Base-by-base conservation (phyloP, 768 basidiomycete species). In the Tricholoma sp. region DNA sequence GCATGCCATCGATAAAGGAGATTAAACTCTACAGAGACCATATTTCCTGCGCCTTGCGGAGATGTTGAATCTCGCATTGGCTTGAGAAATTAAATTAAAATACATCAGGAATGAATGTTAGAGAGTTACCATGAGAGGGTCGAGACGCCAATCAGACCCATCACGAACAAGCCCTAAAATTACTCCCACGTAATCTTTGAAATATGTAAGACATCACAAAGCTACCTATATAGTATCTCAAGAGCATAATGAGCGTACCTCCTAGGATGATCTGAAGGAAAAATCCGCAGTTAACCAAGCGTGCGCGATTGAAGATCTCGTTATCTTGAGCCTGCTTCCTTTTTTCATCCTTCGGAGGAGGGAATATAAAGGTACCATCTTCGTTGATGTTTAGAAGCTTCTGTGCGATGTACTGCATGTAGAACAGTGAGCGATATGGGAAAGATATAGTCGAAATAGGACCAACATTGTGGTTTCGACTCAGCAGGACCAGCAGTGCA, bases 11-110 rank as follows among this genome's bases (percentile, higher is more conserved):
- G 55, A 68, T 82, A 82, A 18, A 82, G 68, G 2, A 81, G 70
- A 60, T 82, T 91, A 74, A 92, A 91, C 69, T 92, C 91, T 33
- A 90, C 66, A 0, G 89, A 89, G 56, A 83, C 81, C 36, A 81
- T 83, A 63, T 92, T 92, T 50, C 91, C 91, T 65, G 84, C 73
- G 36, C 90, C 91, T 9, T 83, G 79, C 36, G 83, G 80, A 12
- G 79, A 71, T 54, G 88, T 63, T 0, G 63, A 9, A 28, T 78
- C 77, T 47, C 88, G 79, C 57, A 78, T 79, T 9, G 71, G 57
- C 85, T 24, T 87, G 48, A 7, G 57, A 20, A 37, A 47, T n/a
- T 31, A 28, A 53, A 45, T 34, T 9, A 13, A 45, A n/a, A 39
- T 53, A 33, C 10, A 50, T 52, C 17, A n/a, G 2, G 13, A 59